Conservation (phyloP, 331 rosid genomes). For the Ulmus americana region DNA sequence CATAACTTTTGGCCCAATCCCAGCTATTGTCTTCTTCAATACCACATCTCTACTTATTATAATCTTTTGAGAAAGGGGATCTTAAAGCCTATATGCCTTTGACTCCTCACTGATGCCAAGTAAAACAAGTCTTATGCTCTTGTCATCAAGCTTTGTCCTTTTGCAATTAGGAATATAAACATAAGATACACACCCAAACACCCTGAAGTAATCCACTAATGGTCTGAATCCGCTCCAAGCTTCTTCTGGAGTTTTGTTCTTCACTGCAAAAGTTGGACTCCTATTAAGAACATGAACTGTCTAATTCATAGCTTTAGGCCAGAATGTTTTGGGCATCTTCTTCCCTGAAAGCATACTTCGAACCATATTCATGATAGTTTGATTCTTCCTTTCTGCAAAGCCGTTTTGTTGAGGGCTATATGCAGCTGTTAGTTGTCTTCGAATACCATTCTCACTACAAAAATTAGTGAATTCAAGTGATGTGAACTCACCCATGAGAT, state of each 20-base stretch:
- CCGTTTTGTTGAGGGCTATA: no score
- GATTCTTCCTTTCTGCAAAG: no score
- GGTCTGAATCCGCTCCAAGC: conserved; percentile 4
- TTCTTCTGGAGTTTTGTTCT: neutral
- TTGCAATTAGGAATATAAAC: neutral
- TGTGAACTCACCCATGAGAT: no score
- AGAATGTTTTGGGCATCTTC: no score
- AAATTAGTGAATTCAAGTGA: no score
- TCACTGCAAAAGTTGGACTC: no score
- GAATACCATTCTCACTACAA: no score
- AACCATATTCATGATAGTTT: no score
- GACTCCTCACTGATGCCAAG: neutral
- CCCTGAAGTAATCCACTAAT: neutral
- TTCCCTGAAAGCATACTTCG: no score
- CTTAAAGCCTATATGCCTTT: neutral
- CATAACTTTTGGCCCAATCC: neutral
- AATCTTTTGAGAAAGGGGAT: neutral
- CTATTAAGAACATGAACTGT: no score
- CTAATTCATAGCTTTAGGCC: no score
- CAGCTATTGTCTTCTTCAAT: neutral
- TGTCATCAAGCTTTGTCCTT: neutral
- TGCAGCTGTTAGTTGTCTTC: no score
- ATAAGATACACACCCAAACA: neutral
- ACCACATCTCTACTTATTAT: neutral
- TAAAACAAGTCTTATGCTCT: neutral